Evolutionary conservation across 2,329 filamentous ascomycete species (phyloP).

Genomic region (Nemania bipapillata): DNA sequence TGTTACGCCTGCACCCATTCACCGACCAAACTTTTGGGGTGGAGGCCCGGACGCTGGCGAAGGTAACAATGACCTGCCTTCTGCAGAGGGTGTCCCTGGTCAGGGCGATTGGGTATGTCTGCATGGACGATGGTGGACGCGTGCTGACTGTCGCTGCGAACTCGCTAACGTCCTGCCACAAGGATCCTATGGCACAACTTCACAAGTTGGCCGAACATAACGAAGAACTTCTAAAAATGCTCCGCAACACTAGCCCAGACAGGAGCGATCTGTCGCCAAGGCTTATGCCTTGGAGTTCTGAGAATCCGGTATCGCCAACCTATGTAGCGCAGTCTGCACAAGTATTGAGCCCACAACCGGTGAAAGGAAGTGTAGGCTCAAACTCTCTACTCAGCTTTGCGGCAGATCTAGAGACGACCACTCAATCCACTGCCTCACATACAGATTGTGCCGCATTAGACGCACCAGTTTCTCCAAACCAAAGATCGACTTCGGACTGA

Average conservation of each 20-base stretch:
- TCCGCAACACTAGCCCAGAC: conserved; percentile 55
- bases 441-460: not conserved
- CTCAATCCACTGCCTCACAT: conserved; percentile 26
- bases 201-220: conserved; percentile 76
- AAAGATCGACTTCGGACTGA: not conserved
- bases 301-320: conserved; percentile 58
- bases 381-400: conserved; percentile 44
- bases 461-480: not conserved
- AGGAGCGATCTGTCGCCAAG: conserved; percentile 61
- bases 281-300: conserved; percentile 65
- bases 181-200: conserved; percentile 77
- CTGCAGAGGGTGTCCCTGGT: conserved; percentile 82
- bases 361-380: conserved; percentile 55
- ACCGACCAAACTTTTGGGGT: conserved; percentile 75
- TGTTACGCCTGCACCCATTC: conserved; percentile 86
- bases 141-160: conserved; percentile 65
- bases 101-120: conserved; percentile 95
- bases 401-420: conserved; percentile 40
- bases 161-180: conserved; percentile 65
- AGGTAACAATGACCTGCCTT: conserved; percentile 70
- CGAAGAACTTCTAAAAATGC: conserved; percentile 67
- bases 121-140: conserved; percentile 62
- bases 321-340: conserved; percentile 56
- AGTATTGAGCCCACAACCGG: conserved; percentile 57
- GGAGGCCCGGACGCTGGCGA: conserved; percentile 56